phyloP scores from a whole-genome alignment of 164 flowering plant genomes.

The Akebia trifoliata region DNA sequence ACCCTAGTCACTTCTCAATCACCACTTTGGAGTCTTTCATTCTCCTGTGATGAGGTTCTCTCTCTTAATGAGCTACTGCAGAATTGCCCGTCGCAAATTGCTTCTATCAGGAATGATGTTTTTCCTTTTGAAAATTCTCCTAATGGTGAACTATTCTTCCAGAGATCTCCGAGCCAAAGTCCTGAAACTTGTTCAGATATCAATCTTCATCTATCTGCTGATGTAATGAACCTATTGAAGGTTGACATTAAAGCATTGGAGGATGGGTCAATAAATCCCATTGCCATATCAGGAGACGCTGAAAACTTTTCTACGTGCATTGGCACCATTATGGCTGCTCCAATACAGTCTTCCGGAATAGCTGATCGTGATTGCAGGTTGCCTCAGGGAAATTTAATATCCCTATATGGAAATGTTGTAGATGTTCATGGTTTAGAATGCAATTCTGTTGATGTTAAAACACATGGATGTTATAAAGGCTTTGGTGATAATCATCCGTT shows the following conservation, averaged over 20 bases:
- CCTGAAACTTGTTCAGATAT: constrained; percentile 35
- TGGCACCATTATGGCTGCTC: constrained; percentile 14
- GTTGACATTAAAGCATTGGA: constrained; percentile 17
- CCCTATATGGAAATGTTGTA: constrained; percentile 59
- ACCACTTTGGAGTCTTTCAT: constrained; percentile 47
- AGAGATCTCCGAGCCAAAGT: constrained; percentile 11
- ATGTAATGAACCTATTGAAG: constrained; percentile 24
- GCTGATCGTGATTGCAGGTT: constrained; percentile 23
- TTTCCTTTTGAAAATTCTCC: constrained; percentile 12
- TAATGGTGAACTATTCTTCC: constrained; percentile 24
- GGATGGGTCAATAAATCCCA: constrained; percentile 16
- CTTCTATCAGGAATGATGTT: constrained; percentile 14
- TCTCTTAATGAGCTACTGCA: constrained; percentile 18
- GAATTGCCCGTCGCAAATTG: constrained; percentile 6
- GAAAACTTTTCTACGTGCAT: constrained; percentile 13
- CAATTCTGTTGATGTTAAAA: constrained; percentile 11
- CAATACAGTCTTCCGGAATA: constrained; percentile 17
- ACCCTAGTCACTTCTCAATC: constrained; percentile 32
- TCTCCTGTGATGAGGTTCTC: constrained; percentile 31
- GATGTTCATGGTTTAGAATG: constrained; percentile 34
- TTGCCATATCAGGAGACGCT: constrained; percentile 13
- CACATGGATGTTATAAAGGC: constrained; percentile 13
- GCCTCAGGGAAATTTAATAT: constrained; percentile 58
- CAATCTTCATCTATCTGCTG: constrained; percentile 35
- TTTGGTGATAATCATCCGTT: constrained; percentile 19